These are phyloP conservation scores for Neopestalotiopsis sp. DNA, from an alignment of 2,329 filamentous ascomycete species.

Conservation along the genomic window DNA sequence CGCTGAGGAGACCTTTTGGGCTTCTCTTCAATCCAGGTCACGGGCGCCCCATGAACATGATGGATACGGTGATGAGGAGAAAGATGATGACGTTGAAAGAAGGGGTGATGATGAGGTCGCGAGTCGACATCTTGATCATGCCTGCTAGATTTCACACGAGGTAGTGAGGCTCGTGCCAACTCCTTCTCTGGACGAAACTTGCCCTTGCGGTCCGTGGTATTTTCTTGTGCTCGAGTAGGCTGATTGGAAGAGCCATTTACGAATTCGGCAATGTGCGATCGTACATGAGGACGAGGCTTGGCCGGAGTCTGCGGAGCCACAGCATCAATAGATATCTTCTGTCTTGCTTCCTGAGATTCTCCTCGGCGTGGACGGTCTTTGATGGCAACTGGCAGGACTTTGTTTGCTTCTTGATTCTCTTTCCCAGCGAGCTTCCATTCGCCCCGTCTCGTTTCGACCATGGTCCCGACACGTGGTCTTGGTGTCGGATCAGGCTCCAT, in stretches of 20 bases:
- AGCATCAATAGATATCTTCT: not conserved
- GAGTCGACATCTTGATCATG: not conserved
- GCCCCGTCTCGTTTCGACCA: not conserved
- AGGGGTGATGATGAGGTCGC: conserved; percentile 2
- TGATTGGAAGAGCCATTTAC: not conserved
- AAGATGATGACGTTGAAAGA: not conserved
- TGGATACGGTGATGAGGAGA: not conserved
- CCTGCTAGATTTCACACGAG: not conserved
- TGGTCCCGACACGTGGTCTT: not conserved
- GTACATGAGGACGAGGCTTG: not conserved
- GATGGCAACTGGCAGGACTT: not conserved
- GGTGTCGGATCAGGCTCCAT: conserved; percentile 5
- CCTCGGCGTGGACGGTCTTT: not conserved
- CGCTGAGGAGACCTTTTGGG: not conserved
- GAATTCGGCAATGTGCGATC: conserved; percentile 11
- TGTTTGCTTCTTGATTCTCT: not conserved
- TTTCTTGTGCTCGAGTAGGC: not conserved
- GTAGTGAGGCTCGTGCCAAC: not conserved
- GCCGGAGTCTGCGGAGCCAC: not conserved
- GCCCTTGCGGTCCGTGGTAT: not conserved
- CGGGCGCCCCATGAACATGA: conserved; percentile 1
- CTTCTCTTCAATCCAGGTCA: not conserved
- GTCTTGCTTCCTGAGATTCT: not conserved
- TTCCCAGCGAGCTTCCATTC: conserved; percentile 9
- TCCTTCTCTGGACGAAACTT: conserved; percentile 3